Percentiles rank a stretch among this genome's conserved stretches.
Evolutionary conservation across 225 moss, liverwort and hornwort species (phyloP).

Genomic region (Ulota crispa): DNA sequence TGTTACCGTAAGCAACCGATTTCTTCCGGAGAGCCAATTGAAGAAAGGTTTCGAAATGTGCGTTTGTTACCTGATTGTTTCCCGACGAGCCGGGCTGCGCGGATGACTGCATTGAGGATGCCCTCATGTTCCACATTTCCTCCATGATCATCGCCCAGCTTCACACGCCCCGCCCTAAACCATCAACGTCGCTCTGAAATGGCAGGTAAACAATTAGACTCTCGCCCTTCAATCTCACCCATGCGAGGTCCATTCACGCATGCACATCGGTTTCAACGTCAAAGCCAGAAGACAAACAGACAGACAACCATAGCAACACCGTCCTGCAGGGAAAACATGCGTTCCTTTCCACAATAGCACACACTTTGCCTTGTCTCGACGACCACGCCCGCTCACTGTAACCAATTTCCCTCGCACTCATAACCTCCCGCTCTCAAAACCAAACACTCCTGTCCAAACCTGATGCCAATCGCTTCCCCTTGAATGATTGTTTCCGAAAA

Average conservation of each 20-base stretch:
- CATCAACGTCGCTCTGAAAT: conserved; percentile 46
- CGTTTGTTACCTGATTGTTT: conserved; percentile 55
- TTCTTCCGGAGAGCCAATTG: neutral
- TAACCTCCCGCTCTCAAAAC: conserved; percentile 10
- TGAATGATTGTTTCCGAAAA: neutral
- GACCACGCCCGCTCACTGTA: conserved; percentile 2
- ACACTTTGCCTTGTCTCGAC: conserved; percentile 9
- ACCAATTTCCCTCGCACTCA: neutral
- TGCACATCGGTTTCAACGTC: neutral
- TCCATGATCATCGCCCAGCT: conserved; percentile 63
- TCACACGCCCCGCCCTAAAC: conserved; percentile 38
- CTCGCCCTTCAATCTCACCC: conserved; percentile 14
- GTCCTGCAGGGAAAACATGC: neutral
- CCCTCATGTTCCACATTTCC: conserved; percentile 77
- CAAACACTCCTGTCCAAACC: conserved; percentile 1
- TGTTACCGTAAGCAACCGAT: neutral
- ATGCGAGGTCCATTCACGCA: conserved; percentile 3
- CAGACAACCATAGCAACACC: neutral
- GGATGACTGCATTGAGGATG: conserved; percentile 59
- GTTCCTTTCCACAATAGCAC: neutral
- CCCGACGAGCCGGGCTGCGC: conserved; percentile 60
- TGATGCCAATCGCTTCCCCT: conserved; percentile 8
- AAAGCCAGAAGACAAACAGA: neutral
- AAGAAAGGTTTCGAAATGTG: neutral
- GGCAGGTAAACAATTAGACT: conserved; percentile 26